These are phyloP conservation scores for Arthrobotrys entomopaga DNA, from an alignment of 2,329 filamentous ascomycete species.

Conservation along the genomic window DNA sequence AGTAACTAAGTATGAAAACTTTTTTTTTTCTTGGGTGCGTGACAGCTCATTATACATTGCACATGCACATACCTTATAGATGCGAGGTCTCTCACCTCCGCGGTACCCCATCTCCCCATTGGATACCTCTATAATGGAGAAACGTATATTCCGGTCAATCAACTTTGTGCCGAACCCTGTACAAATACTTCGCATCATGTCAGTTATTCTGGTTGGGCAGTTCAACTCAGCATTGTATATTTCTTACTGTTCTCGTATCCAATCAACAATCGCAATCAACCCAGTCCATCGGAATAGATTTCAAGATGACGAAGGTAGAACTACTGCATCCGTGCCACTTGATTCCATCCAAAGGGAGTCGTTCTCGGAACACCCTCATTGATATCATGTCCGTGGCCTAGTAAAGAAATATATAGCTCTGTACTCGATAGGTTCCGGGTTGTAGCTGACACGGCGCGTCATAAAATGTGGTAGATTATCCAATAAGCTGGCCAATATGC, in stretches of 20 bases:
- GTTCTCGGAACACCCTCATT: too few relatives aligned
- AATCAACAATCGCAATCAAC: conserved; percentile 22
- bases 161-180: too few relatives aligned
- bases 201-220: conserved; percentile 36
- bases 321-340: conserved; percentile 6
- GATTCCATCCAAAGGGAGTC: conserved; percentile 1
- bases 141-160: conserved; percentile 8
- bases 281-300: conserved; percentile 14
- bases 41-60: conserved; percentile 54
- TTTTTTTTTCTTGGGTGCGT: conserved; percentile 30
- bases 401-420: not conserved
- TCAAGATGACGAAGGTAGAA: conserved; percentile 3
- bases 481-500: not conserved
- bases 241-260: conserved; percentile 20
- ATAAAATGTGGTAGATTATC: conserved; percentile 24
- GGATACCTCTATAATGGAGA: not conserved
- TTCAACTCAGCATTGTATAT: conserved; percentile 42
- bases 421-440: conserved; percentile 1
- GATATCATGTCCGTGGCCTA: too few relatives aligned
- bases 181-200: conserved; percentile 19
- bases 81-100: conserved; percentile 31
- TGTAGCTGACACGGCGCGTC: conserved; percentile 22
- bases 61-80: conserved; percentile 35
- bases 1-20: conserved; percentile 35
- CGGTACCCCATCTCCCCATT: conserved; percentile 23